These are phyloP conservation scores for Miscanthus lutarioriparius DNA, from an alignment of 176 grass and related monocot species.

Conservation along the genomic window DNA sequence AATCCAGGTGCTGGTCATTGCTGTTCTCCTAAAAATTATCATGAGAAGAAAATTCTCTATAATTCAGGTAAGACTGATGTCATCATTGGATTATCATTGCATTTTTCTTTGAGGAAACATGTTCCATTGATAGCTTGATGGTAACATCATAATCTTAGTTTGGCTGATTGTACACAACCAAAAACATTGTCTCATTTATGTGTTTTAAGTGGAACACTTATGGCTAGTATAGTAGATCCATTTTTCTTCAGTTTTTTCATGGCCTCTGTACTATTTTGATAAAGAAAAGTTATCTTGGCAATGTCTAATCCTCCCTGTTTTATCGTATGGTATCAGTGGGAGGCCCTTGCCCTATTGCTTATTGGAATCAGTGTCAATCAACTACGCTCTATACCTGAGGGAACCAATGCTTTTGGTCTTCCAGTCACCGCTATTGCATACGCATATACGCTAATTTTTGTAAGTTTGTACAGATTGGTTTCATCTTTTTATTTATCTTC, in stretches of 20 bases:
- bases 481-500: conserved; percentile 23
- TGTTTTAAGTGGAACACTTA: background rate
- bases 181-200: background rate
- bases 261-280: conserved; percentile 28
- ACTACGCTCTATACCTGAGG: conserved; percentile 65
- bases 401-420: conserved; percentile 66
- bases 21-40: conserved; percentile 87
- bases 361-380: conserved; percentile 99
- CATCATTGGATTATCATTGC: background rate
- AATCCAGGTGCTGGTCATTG: conserved; percentile 83
- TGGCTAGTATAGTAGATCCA: background rate
- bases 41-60: conserved; percentile 91
- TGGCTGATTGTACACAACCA: background rate
- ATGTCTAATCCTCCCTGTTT: conserved; percentile 35
- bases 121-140: background rate
- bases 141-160: background rate
- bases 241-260: background rate
- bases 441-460: conserved; percentile 92
- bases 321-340: conserved; percentile 63
- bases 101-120: conserved; percentile 11
- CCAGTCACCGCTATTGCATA: conserved; percentile 81
- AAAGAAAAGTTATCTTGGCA: conserved; percentile 3
- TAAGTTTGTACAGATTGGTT: conserved; percentile 58
- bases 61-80: conserved; percentile 72
- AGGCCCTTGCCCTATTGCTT: conserved; percentile 95